Base-by-base conservation (phyloP, 768 basidiomycete genomes). In the Russula griseocarnosa region DNA sequence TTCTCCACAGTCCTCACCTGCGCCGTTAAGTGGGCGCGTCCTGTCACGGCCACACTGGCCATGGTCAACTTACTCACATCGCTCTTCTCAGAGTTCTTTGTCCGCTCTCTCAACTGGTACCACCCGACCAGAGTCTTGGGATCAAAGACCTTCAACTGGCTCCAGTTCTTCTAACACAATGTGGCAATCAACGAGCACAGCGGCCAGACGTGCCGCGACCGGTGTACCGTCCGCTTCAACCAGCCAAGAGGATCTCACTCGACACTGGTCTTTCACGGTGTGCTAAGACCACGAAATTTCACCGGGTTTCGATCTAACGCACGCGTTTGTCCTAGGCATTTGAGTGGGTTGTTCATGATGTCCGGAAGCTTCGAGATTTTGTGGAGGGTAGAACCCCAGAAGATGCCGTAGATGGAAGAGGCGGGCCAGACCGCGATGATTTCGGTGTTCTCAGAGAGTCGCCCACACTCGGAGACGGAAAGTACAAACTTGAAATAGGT, bases 401-500 rank as follows among this genome's bases (percentile, higher is more conserved):
- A 34, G 70, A 73, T 3, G 67, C 68, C 26, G 72, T 72, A 14
- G 74, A 76, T 13, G 72, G 69, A 14, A 68, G 72, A 32, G 67
- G 66, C 24, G 62, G 68, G n/a, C 57, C 69, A 5, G 78, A 79
- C 40, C 73, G 74, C 26, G 75, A 76, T 6, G 80, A 81, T 49
- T 87, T 86, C 64, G 86, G 86, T 62, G 74, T 88, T 18, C 74
- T 89, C 49, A 83, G 81, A 68, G 81, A 86, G 64, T 85, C 86
- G 0, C 86, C 86, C 7, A 77, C 85, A 58, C 75, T 90, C 7
- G 87, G 85, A 46, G 87, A 88, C 62, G 83, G 83, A 62, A 87
- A 86, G 73, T 82, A 77, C 75, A 90, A 88, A 74, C 77, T 90
- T 3, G 88, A 89, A 72, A 83, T 90, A 63, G 81, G 86, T 84